Conservation (phyloP, 2,329 filamentous ascomycete genomes). For the Pyrenochaeta sp. region DNA sequence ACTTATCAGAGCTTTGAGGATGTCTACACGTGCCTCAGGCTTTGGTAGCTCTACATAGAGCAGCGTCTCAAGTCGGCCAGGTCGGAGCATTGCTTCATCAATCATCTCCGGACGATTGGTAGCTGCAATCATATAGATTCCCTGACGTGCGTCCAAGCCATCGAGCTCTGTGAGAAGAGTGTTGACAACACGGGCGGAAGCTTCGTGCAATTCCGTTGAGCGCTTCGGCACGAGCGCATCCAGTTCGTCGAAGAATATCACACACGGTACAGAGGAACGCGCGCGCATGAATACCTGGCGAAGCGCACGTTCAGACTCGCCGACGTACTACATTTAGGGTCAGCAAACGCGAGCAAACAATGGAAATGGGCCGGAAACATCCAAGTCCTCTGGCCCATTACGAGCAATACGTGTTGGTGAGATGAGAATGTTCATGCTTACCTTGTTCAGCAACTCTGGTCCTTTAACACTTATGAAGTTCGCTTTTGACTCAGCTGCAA, state of each 20-base stretch:
- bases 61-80: slow-evolving; percentile 85
- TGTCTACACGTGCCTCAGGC: slow-evolving; percentile 80
- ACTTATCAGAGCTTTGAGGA: slow-evolving; percentile 71
- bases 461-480: slow-evolving; percentile 99
- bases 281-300: slow-evolving; percentile 91
- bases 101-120: slow-evolving; percentile 98
- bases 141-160: slow-evolving; percentile 77
- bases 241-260: slow-evolving; percentile 97
- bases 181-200: slow-evolving; percentile 89
- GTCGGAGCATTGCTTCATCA: slow-evolving; percentile 91
- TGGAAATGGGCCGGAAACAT: no score
- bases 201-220: slow-evolving; percentile 78
- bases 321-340: slow-evolving; percentile 70
- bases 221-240: slow-evolving; percentile 89
- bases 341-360: no score
- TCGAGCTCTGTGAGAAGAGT: slow-evolving; percentile 94
- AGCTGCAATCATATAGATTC: slow-evolving; percentile 93
- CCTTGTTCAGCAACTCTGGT: slow-evolving; percentile 92
- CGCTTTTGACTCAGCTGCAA: slow-evolving; percentile 92
- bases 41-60: slow-evolving; percentile 89
- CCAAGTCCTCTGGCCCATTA: no score
- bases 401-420: neutral
- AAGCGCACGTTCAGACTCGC: slow-evolving; percentile 92
- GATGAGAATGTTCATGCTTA: slow-evolving; percentile 30
- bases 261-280: slow-evolving; percentile 84